A percentile compares a stretch with the other conserved stretches of the same genome.
Evolutionary conservation across 805 yeast species (phyloP).

Genomic region (Suhomyces sp.): DNA sequence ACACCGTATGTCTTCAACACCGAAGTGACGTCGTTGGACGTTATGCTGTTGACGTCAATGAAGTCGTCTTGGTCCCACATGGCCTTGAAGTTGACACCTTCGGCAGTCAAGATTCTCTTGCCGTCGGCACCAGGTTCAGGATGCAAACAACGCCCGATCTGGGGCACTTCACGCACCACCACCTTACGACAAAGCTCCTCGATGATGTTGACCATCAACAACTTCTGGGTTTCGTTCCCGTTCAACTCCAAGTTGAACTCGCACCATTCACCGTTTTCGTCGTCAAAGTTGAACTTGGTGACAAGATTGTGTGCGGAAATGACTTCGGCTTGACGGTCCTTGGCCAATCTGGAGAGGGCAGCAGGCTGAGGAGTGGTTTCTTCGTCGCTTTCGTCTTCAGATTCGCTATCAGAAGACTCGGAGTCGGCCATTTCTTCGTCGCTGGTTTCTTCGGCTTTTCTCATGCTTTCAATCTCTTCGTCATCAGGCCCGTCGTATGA

Average conservation of each 20-base stretch:
- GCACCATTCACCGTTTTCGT: conserved; percentile 86
- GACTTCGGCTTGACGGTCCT: conserved; percentile 83
- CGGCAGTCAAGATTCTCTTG: conserved; percentile 80
- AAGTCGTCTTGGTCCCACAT: conserved; percentile 98
- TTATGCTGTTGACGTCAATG: conserved; percentile 82
- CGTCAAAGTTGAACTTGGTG: conserved; percentile 85
- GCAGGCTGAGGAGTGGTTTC: conserved; percentile 12
- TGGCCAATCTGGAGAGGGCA: conserved; percentile 56
- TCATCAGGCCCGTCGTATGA: conserved; percentile 96
- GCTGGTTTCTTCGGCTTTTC: conserved; percentile 73
- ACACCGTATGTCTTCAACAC: conserved; percentile 93
- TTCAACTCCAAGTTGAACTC: conserved; percentile 80
- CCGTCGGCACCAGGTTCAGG: conserved; percentile 63
- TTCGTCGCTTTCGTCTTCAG: conserved; percentile 25
- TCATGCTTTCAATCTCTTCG: conserved; percentile 88
- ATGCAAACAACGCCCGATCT: conserved; percentile 89
- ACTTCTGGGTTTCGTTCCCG: conserved; percentile 76
- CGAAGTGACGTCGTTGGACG: conserved; percentile 90
- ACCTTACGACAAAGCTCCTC: conserved; percentile 87
- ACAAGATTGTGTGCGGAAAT: conserved; percentile 70
- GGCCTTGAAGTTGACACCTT: conserved; percentile 95
- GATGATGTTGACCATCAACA: conserved; percentile 94
- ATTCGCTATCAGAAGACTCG: conserved; percentile 18
- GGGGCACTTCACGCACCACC: conserved; percentile 89
- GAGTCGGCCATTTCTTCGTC: conserved; percentile 56